Base-by-base conservation (phyloP, 768 basidiomycete genomes). In the Amanita rimosa region DNA sequence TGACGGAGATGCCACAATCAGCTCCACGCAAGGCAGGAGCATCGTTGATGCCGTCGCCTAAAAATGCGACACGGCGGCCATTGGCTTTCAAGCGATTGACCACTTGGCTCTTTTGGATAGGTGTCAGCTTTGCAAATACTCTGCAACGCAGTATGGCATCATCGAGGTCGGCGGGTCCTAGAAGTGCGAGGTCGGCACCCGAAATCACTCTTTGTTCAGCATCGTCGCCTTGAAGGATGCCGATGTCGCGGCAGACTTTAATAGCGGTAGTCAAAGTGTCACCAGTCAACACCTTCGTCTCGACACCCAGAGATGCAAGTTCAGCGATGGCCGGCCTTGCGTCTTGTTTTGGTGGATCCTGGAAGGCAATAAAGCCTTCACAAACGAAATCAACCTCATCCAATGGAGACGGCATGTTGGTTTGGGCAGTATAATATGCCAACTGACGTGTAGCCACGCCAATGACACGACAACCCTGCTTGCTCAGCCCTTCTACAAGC, bases 241-340 rank as follows among this genome's bases (percentile, higher is more conserved):
- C 65, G 37, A 66, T 60, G 37, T 66, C 64, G 33, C 63, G 66
- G 9, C 64, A 66, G 33, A 66, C 66, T 52, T 65, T 67, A 45
- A 63, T 63, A 34, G 64, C 64, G 3, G 67, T 63, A 2, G 64
- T 60, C 16, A 66, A 60, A 21, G 50, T 57, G 41, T 65, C 64
- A 29, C 64, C 66, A 1, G 64, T 65, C 31, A 65, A 64, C 51
- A 65, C 67, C 41, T 63, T 63, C 9, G 29, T 33, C 36, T 48
- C 37, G 19, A 38, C 46, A 5, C 46, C 36, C 9, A 48, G 22
- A 17, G 34, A 51, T 11, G 29, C 29, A 19, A 44, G 44, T 21
- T 44, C 29, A 14, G 27, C 26, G 29, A 44, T 44, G 29, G 44
- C 44, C 14, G 19, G 29, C 17, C n/a, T 31, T 16, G 29, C 29